Base-by-base conservation (phyloP, 192 early-diverging fungal species). In the Spinellus fusiger region DNA sequence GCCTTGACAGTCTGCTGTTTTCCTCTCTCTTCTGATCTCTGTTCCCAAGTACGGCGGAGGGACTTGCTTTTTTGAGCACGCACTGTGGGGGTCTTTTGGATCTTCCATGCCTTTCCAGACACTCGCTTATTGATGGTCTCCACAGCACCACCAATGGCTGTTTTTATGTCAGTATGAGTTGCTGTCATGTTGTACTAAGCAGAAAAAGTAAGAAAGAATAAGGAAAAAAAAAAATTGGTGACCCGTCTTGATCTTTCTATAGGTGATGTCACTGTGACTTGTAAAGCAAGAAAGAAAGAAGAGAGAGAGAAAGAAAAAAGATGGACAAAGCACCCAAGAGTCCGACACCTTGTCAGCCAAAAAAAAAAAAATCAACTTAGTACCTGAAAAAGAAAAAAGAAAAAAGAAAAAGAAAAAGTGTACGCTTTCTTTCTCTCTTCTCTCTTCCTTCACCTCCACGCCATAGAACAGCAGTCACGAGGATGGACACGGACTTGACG, bases 21-120 rank as follows among this genome's bases (percentile, higher is more conserved):
- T 49, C 73, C 76, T 9, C 82, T 64, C 29, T 78, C 75, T 34
- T 75, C 67, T 37, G 70, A 64, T 16, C 79, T 74, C 49, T 83
- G 77, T 32, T 71, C 79, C 81, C 81, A 86, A 2, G 59, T 61
- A 27, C 49, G 49, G 35, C 72, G 66, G 23, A 74, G 67, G 5
- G 35, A 31, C 52, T 65, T 74, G 15, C 66, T 38, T 50, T 64
- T 54, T 40, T 74, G 72, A 29, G 59, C 56, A 46, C 63, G 56
- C 10, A 53, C 57, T 18, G 67, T 74, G 20, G 72, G 57, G 6
- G 55, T 69, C 32, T 69, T 68, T 38, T 68, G 66, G n/a, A 74
- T 9, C 29, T 74, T 74, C 72, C 72, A 74, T 23, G 49, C 48
- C 51, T 69, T 74, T 68, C 71, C 71, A 31, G 71, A 73, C 13